phyloP scores from a whole-genome alignment of 345 rosid genomes.

The Aquilaria malaccensis region DNA sequence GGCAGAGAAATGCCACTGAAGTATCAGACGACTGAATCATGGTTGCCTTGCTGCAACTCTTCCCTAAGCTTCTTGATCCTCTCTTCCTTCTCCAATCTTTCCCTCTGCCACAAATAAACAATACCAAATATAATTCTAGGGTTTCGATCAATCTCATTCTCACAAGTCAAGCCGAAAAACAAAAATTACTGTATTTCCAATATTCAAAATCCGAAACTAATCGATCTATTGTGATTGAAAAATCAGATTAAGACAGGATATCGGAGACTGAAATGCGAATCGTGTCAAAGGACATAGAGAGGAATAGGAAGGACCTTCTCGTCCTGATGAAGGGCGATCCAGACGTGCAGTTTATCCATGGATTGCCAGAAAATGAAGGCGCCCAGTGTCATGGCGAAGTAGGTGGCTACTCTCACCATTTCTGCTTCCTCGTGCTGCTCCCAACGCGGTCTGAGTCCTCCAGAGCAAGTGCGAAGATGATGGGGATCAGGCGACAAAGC shows the following conservation, averaged over 20 bases:
- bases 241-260: not conserved
- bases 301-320: constrained; percentile 32
- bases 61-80: constrained; percentile 50
- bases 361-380: constrained; percentile 88
- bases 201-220: not conserved
- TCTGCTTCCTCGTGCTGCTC: not conserved
- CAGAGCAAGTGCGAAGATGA: no score
- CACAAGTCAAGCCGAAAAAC: not conserved
- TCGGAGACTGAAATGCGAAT: not conserved
- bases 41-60: constrained; percentile 44
- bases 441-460: no score
- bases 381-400: constrained; percentile 66
- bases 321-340: constrained; percentile 82
- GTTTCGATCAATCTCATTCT: constrained; percentile 14
- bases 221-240: not conserved
- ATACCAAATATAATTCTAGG: constrained; percentile 16
- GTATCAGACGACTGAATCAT: constrained; percentile 36
- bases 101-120: constrained; percentile 27
- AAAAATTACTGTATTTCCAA: not conserved
- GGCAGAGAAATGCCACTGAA: constrained; percentile 5
- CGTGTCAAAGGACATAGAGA: not conserved
- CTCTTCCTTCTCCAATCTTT: constrained; percentile 54
- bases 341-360: constrained; percentile 88
- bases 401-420: constrained; percentile 70
- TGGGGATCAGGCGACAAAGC: no score